These are phyloP conservation scores for Boletellus sp. DNA, from an alignment of 768 basidiomycete species.

Conservation along the genomic window DNA sequence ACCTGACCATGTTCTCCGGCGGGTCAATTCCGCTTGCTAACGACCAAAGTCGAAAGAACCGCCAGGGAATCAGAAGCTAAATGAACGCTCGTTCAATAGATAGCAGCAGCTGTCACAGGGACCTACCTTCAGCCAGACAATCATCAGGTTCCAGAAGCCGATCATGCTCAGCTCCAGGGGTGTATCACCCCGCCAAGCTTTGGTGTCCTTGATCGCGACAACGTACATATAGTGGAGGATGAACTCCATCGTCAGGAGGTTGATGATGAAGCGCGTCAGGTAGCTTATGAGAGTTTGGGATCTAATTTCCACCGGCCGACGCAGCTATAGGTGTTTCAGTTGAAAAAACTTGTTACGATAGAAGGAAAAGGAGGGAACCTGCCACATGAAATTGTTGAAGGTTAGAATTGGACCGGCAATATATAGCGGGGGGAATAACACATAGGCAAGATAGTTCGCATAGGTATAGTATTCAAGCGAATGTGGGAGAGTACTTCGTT, in stretches of 20 bases:
- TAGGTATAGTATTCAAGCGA: conserved; percentile 59
- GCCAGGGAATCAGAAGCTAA: conserved; percentile 90
- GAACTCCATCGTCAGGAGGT: conserved; percentile 82
- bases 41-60: conserved; percentile 96
- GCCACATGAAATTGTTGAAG: conserved; percentile 94
- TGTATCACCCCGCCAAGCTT: conserved; percentile 75
- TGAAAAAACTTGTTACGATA: neutral
- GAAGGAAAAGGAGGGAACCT: conserved; percentile 47
- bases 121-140: conserved; percentile 93
- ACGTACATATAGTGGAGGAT: conserved; percentile 95
- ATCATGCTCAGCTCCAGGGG: conserved; percentile 86
- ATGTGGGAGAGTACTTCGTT: conserved; percentile 57
- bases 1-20: conserved; percentile 99
- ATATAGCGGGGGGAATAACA: conserved; percentile 91
- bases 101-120: neutral
- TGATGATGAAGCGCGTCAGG: conserved; percentile 63
- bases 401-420: conserved; percentile 95
- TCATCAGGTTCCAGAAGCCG: conserved; percentile 94
- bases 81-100: neutral
- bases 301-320: conserved; percentile 50
- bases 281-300: conserved; percentile 48
- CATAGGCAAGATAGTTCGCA: conserved; percentile 74
- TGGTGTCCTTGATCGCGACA: conserved; percentile 89
- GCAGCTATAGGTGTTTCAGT: conserved; percentile 43
- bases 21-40: conserved; percentile 84